Evolutionary conservation across 1,284 basidiomycete species (phyloP), one percentile per base, ranked within the genome.

Genomic region (Cutaneotrichosporon sp.): DNA sequence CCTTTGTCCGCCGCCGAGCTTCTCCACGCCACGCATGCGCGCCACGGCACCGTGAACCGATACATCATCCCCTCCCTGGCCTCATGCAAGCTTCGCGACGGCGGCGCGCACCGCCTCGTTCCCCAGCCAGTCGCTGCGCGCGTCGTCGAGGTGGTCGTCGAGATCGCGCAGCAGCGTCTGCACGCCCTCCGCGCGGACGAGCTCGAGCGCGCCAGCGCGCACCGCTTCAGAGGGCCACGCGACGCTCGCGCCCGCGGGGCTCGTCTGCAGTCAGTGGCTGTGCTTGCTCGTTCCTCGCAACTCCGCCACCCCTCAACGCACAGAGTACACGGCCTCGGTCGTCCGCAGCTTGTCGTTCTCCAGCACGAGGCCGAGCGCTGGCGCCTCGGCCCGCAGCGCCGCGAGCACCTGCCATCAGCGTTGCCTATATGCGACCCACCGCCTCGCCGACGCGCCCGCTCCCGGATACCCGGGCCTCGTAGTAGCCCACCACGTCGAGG

Each of bases 141-240:
- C 63, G 54, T 81, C 75, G 55, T 79, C 78, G 8, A 80, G 62
- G 60, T 81, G 75, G 50, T 78, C 78, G 63, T 81, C 80, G 58
- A 77, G 76, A 54, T 81, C 80, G 3, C 69, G 66, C 20, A 81
- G 50, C 2, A 54, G 38, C 8, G 49, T 22, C 54, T 76, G 72
- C 29, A 71, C 60, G 16, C 66, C 63, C n/a, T 66, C 60, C 11
- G 67, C 60, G 33, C 70, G 56, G 1, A 80, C 68, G 16, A 68
- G 61, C 31, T 56, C 54, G 34, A 76, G 63, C 8, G 73, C 60
- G 24, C 60, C 62, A 0, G 63, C 20, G 16, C 72, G 69, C 3
- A 64, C 38, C 1, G 58, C 42, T 13, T 64, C 60, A 6, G 65
- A 60, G 43, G 57, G 65, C 54, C 34, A 56, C 9, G 51, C 1